Conservation (phyloP, 83 land plant genomes). For the Isoetes engelmannii region DNA sequence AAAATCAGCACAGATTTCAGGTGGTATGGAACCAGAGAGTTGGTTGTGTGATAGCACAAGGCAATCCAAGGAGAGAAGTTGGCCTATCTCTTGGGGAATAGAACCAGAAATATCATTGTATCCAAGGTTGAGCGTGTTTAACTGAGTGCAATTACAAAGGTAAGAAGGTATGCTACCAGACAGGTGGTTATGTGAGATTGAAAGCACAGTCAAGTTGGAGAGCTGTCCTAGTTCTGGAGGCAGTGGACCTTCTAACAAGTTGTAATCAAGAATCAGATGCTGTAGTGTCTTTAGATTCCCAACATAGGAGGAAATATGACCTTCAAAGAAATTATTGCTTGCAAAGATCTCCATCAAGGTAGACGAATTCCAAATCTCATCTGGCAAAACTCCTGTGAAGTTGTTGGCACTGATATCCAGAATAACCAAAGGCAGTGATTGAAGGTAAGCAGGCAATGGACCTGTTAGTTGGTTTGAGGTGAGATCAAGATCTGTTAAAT, state of each 20-base stretch:
- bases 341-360: background rate
- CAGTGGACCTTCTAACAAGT: background rate
- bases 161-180: background rate
- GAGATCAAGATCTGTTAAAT: constrained; percentile 25
- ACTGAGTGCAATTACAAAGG: background rate
- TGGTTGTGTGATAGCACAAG: background rate
- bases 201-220: background rate
- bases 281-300: background rate
- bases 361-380: background rate
- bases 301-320: background rate
- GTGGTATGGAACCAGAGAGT: background rate
- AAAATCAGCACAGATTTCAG: constrained; percentile 5
- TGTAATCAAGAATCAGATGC: background rate
- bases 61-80: background rate
- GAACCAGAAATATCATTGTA: background rate
- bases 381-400: background rate
- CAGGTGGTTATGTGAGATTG: background rate
- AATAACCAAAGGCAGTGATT: background rate
- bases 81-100: constrained; percentile 1
- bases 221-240: background rate
- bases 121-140: constrained; percentile 1
- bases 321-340: background rate
- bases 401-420: background rate
- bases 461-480: background rate
- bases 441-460: background rate